Percentiles rank a stretch among this genome's conserved stretches.
phyloP scores from a whole-genome alignment of 176 grass and related monocot genomes.

The sorghum (Sorghum bicolor) region DNA sequence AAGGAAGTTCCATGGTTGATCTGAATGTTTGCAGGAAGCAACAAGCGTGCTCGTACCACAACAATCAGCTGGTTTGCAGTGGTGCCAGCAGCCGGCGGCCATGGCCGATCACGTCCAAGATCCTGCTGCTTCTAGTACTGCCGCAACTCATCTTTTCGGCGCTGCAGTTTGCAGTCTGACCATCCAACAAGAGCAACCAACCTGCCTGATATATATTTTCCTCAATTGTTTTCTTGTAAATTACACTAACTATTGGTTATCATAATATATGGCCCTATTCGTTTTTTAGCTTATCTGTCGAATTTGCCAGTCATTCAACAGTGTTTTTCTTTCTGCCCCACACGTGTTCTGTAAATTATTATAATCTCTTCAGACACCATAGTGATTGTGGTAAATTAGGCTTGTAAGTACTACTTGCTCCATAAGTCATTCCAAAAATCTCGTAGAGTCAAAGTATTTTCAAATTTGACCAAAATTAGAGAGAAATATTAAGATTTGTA shows the following conservation, averaged over 20 bases:
- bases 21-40: slow-evolving; percentile 32
- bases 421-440: too few species aligned
- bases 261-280: neutral
- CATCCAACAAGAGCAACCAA: neutral
- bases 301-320: too few species aligned
- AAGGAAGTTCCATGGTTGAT: neutral
- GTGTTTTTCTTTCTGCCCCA: too few species aligned
- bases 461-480: too few species aligned
- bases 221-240: neutral
- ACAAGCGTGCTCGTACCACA: slow-evolving; percentile 56
- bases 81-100: neutral
- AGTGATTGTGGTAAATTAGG: neutral
- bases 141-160: slow-evolving; percentile 14
- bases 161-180: neutral
- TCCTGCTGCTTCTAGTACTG: slow-evolving; percentile 30
- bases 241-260: neutral
- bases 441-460: too few species aligned
- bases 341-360: neutral
- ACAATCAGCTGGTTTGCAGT: slow-evolving; percentile 61
- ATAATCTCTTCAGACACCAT: neutral
- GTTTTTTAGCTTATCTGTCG: too few species aligned
- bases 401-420: neutral
- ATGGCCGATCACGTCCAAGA: slow-evolving; percentile 4
- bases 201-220: neutral
- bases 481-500: too few species aligned